Evolutionary conservation across 192 early-diverging fungal species (phyloP), one percentile per base, ranked within the genome.

Genomic region (Phycomyces nitens): DNA sequence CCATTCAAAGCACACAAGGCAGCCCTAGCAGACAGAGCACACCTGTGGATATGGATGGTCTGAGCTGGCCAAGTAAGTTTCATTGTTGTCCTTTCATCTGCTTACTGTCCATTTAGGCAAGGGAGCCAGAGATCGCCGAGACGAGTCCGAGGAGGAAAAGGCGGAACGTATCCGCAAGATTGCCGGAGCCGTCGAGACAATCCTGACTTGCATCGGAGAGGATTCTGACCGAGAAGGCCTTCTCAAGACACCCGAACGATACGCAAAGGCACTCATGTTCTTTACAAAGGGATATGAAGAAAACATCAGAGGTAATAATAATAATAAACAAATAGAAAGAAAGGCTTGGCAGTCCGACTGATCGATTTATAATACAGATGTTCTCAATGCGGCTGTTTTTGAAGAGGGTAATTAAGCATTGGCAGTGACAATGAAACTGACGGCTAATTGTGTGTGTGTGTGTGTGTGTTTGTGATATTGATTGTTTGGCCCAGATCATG

Each of bases 221-320:
- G 93, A 99, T 73, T 86, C 92, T 14, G 81, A 90, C 51, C 86
- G 97, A 59, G 95, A 98, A 72, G 97, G 97, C 1, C 76, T 99
- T 43, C 72, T 91, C 51, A 97, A 95, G 79, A 99, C 96, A 0
- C 97, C 97, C 27, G 86, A 94, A 69, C 87, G 96, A 10, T 98
- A 96, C 74, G 97, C 97, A 41, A 94, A 95, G 76, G 95, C 97
- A 8, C 77, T 99, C 21, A 89, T 96, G 89, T 99, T 97, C 67
- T 92, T 99, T 68, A 95, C 97, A 16, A 92, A 97, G 75, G 97
- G 97, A n/a, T 99, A 99, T 77, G 96, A 99, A 73, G 86, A 89
- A 73, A 88, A 86, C 20, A 82, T 99, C 62, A 83, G 83, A 66
- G 79, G 82, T 87, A 77, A 64, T 62, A 47, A 51, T 12, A 5